These are phyloP conservation scores for Hymenoscyphus scutula DNA, from an alignment of 2,329 filamentous ascomycete genomes.

Conservation along the genomic window DNA sequence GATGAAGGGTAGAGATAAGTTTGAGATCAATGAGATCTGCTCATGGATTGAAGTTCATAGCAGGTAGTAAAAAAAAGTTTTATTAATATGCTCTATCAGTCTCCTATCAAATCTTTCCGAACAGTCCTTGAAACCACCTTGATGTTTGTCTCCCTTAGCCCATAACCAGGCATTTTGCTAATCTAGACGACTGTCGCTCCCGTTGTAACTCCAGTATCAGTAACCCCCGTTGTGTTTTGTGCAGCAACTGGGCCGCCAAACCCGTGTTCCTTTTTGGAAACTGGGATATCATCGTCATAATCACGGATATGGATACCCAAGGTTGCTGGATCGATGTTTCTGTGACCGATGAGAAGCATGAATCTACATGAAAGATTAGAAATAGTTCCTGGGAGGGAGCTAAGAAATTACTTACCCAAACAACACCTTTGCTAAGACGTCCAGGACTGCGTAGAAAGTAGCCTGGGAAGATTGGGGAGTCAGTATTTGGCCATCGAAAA, in stretches of 20 bases:
- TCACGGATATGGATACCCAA: conserved; percentile 50
- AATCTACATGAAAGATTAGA: background rate
- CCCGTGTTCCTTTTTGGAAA: background rate
- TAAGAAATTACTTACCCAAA: conserved; percentile 50
- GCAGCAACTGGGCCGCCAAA: conserved; percentile 4
- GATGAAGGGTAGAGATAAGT: background rate
- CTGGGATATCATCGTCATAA: conserved; percentile 18
- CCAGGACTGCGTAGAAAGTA: conserved; percentile 65
- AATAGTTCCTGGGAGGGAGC: background rate
- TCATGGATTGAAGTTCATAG: background rate
- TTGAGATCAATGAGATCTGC: background rate
- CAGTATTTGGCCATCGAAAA: too few relatives aligned
- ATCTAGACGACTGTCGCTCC: background rate
- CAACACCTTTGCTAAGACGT: conserved; percentile 61
- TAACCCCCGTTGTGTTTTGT: conserved; percentile 2
- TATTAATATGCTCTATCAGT: background rate
- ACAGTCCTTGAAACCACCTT: background rate
- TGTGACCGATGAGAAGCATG: conserved; percentile 56
- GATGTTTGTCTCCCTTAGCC: background rate
- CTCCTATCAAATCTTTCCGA: background rate
- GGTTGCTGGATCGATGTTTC: conserved; percentile 56
- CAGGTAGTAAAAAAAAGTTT: background rate
- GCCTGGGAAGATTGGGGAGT: conserved; percentile 41
- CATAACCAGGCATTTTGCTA: too few relatives aligned
- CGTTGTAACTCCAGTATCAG: background rate